Percentiles rank a stretch among this genome's conserved stretches.
Evolutionary conservation across 176 grass and related monocot genomes (phyloP).

Genomic region (bread wheat (Triticum aestivum)): IWGSC_CS_RefSeq_v2.1 NC_057803.1:4837558-4838057

Average conservation of each 20-base stretch:
- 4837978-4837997: no score
- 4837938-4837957: no score
- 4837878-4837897: not conserved
- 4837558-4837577: slow-evolving; percentile 15
- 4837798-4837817: not conserved
- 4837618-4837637: slow-evolving; percentile 85
- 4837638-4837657: slow-evolving; percentile 90
- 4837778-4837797: not conserved
- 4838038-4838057: not conserved
- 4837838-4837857: not conserved
- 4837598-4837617: slow-evolving; percentile 65
- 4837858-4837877: not conserved
- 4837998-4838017: not conserved
- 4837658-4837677: slow-evolving; percentile 62
- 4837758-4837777: slow-evolving; percentile 1
- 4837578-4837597: slow-evolving; percentile 36
- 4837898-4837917: not conserved
- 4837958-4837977: no score
- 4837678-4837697: slow-evolving; percentile 85
- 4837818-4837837: not conserved
- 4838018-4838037: not conserved
- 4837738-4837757: not conserved
- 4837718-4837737: slow-evolving; percentile 70
- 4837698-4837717: slow-evolving; percentile 88
- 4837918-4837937: not conserved